Evolutionary conservation across 73 alveolate genomes (phyloP).

Genomic region (Tetrahymena thermophila): DNA sequence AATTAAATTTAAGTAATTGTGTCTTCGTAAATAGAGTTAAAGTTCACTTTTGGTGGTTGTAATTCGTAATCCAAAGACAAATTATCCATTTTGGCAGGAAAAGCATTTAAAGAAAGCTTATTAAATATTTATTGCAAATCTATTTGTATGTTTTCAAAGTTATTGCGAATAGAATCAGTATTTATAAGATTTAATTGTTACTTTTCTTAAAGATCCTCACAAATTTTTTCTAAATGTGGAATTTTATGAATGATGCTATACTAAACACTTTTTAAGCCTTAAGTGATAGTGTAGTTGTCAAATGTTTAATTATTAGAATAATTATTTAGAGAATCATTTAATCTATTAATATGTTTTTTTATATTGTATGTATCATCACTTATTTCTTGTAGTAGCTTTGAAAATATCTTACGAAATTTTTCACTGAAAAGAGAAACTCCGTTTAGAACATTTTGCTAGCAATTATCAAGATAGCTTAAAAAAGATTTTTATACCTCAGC

Average conservation of each 20-base stretch:
- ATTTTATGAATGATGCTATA: neutral
- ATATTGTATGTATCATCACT: neutral
- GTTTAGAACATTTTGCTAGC: neutral
- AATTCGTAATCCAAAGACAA: neutral
- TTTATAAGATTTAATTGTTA: neutral
- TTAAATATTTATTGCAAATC: neutral
- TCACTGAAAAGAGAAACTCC: neutral
- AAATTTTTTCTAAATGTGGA: neutral
- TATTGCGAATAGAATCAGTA: neutral
- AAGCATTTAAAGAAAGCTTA: neutral
- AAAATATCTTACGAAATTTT: neutral
- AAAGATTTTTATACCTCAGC: neutral
- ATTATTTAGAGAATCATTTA: neutral
- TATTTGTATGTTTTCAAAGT: neutral
- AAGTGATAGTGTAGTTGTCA: neutral
- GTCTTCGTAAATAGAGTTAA: neutral
- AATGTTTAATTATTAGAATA: neutral
- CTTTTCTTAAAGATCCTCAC: neutral
- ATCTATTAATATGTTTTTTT: neutral
- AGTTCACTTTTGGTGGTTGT: neutral
- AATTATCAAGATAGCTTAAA: neutral
- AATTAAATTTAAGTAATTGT: neutral
- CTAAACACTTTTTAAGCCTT: neutral
- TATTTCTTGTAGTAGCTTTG: neutral
- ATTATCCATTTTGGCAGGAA: neutral